phyloP scores from a whole-genome alignment of 2,329 filamentous ascomycete species.

The Fusarium armeniacum region DNA sequence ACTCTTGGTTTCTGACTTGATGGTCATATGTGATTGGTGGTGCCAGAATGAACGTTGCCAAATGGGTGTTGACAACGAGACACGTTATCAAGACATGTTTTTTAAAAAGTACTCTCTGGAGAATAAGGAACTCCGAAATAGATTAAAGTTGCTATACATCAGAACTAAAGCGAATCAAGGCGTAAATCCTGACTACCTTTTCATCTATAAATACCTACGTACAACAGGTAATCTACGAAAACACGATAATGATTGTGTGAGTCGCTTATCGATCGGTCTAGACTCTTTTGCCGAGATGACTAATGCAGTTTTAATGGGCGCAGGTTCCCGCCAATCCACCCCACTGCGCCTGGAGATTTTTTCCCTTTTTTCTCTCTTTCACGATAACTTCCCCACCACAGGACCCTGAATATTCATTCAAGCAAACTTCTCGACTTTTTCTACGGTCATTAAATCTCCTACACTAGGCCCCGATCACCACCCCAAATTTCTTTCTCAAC shows the following conservation, averaged over 20 bases:
- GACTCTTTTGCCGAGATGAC: conserved; percentile 2
- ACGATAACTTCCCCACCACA: conserved; percentile 11
- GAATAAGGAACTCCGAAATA: too few species aligned
- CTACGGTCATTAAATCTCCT: neutral
- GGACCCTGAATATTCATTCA: conserved; percentile 22
- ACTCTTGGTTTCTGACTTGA: neutral
- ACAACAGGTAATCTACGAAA: neutral
- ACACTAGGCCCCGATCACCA: neutral
- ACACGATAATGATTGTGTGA: neutral
- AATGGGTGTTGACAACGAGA: neutral
- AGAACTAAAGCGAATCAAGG: too few species aligned
- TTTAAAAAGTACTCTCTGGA: too few species aligned
- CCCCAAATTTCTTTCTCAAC: neutral
- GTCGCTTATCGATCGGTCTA: conserved; percentile 2
- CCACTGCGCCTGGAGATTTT: conserved; percentile 23
- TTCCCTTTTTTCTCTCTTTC: conserved; percentile 22
- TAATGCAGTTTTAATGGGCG: conserved; percentile 16
- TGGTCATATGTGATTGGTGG: neutral
- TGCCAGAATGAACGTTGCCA: neutral
- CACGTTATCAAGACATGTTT: too few species aligned
- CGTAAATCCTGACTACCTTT: too few species aligned
- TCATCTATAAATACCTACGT: too few species aligned
- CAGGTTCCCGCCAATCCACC: neutral
- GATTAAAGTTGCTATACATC: too few species aligned
- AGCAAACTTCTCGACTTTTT: neutral